Evolutionary conservation across 176 grass and related monocot species (phyloP), one percentile per base, ranked within the genome.

Genomic region (Oryza glumipatula): DNA sequence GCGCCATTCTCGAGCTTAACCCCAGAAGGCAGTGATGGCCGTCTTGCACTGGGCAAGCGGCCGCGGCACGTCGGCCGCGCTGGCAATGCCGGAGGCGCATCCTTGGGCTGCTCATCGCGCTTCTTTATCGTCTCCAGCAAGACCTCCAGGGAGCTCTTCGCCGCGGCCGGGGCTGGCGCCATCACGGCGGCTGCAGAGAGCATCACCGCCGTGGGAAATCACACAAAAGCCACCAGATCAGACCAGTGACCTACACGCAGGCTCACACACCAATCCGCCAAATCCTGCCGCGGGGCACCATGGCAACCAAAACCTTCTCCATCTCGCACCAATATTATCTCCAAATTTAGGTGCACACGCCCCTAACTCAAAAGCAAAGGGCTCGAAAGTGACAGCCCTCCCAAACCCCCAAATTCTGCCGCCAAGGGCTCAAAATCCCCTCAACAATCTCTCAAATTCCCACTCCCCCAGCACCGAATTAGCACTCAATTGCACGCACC

Each of bases 71-170:
- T 93, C 0, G 96, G 96, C 6, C 96, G 90, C 71, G 92, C 80
- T 23, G 96, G 96, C 81, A 99, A 92, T 81, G 94, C 86, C 22
- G 96, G 96, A 68, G 91, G 90, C 1, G 80, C 77, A 82, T 96
- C 96, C 79, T 86, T 92, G 17, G 91, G 90, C 79, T 89, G 94
- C 73, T 96, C 93, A 63, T 92, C 94, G 2, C 94, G 88, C 77
- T 95, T 88, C 82, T 84, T 89, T 52, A 99, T 82, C 7, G 82
- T 79, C 76, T 99, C 94, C 13, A 99, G 88, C 96, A 99, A 91
- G n/a, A 94, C 84, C 85, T 99, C 96, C 19, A 99, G 89, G 63
- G 96, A 99, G 88, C 96, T 99, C 85, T 90, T 90, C 51, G 77
- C 79, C 28, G 39, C 68, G 17, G 67, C 83, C 14, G 69, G 48